Conservation (phyloP, 2,329 filamentous ascomycete species). For the Cercospora citrullina region DNA sequence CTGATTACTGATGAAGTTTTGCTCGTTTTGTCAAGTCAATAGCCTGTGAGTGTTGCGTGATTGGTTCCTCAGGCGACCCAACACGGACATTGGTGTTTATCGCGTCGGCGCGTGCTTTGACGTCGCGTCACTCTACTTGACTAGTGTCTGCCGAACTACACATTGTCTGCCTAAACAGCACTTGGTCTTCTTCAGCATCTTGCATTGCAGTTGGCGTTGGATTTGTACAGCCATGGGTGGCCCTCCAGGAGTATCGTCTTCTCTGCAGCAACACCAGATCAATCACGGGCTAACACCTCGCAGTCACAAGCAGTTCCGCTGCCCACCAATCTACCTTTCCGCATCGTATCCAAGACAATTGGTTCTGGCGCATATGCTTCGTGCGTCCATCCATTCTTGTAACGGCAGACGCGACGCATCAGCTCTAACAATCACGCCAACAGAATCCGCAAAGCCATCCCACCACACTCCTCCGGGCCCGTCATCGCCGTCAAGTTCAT, state of each 20-base stretch:
- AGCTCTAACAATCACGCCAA: background rate
- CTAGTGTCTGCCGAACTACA: background rate
- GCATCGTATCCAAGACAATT: conserved; percentile 93
- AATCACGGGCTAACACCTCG: conserved; percentile 12
- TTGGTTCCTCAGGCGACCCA: conserved; percentile 11
- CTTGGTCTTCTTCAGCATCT: background rate
- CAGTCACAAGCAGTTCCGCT: conserved; percentile 87
- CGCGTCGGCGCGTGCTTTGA: conserved; percentile 6
- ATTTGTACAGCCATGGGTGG: conserved; percentile 27
- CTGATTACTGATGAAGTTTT: background rate
- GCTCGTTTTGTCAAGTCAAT: background rate
- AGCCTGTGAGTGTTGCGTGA: background rate
- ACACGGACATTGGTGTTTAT: conserved; percentile 7
- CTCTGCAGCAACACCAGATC: background rate
- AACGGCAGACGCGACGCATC: conserved; percentile 1
- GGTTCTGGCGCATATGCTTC: conserved; percentile 96
- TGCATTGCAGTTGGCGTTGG: conserved; percentile 21
- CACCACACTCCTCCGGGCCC: conserved; percentile 65
- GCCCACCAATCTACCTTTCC: conserved; percentile 82
- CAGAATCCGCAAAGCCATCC: conserved; percentile 91
- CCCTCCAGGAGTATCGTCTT: conserved; percentile 34
- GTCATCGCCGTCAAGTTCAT: conserved; percentile 98
- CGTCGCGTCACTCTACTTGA: conserved; percentile 2
- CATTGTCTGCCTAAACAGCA: background rate
- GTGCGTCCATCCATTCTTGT: conserved; percentile 53